Base-by-base conservation (phyloP, 495 filamentous ascomycete genomes). In the Coniosporium apollinis region DNA sequence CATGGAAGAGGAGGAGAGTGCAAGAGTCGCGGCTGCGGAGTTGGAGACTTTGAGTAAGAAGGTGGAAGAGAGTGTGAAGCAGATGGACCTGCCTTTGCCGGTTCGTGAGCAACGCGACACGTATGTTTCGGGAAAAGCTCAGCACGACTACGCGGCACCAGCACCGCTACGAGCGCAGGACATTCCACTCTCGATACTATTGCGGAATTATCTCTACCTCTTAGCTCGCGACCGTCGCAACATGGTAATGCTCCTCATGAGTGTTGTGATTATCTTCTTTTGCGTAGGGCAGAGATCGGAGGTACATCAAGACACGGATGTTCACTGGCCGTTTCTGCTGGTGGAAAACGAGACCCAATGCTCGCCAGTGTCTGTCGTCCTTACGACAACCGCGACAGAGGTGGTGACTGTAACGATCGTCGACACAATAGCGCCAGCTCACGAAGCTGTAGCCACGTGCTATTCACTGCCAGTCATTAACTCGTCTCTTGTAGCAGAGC, bases 151-250 rank as follows among this genome's bases (percentile, higher is more conserved):
- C 11, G 11, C 30, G 17, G n/a, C n/a, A n/a, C 17, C 30, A 17
- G 1, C n/a, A 10, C 30, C 30, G 15, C 32, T 6, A 28, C 15
- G 21, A 10, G 10, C 14, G 10, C 37, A 39, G 33, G 42, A 56
- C 8, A 46, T 57, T 17, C 57, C 59, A 6, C 42, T 57, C 10
- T 33, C 54, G 7, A 47, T 50, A 5, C 62, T 92, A 13, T 32
- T 89, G 14, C 51, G 70, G 22, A 79, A 81, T 41, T 82, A 81
- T 16, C 48, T 82, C 41, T 64, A 68, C 24, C 67, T 84, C 1
- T 57, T 79, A 6, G 63, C 77, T 22, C 61, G 65, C 25, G 83
- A 92, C 48, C 61, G 62, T 31, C 71, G 74, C 44, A 91, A 91
- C 46, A 56, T 87, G 1, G 61, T 66, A 3, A 77, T 91, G 30